Conservation (phyloP, 1,139 yeast species). For the Tardiomyces depauwii region DNA sequence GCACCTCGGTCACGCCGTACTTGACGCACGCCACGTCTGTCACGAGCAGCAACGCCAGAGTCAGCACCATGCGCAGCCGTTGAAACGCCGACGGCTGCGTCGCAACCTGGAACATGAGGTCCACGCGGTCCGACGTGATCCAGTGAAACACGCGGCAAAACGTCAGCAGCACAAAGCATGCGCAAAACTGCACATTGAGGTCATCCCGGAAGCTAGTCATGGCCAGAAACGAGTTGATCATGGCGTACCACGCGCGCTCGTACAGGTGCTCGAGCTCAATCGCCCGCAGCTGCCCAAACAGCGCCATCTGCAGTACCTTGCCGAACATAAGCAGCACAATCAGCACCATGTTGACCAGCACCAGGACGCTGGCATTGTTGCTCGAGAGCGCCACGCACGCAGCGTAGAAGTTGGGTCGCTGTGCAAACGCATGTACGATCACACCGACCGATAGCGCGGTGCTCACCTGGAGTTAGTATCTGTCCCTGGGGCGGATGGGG, state of each 20-base stretch:
- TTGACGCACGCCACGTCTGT: conserved; percentile 45
- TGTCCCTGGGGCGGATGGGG: too few species aligned
- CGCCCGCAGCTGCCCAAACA: conserved; percentile 69
- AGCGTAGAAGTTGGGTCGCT: conserved; percentile 34
- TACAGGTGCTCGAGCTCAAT: conserved; percentile 70
- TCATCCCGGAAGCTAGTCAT: conserved; percentile 50
- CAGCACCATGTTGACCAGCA: conserved; percentile 35
- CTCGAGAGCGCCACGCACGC: conserved; percentile 35
- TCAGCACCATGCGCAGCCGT: conserved; percentile 27
- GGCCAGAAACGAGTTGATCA: conserved; percentile 55
- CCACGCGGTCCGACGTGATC: conserved; percentile 38
- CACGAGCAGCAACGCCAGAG: conserved; percentile 33
- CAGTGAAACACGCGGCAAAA: conserved; percentile 65
- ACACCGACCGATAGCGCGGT: conserved; percentile 23
- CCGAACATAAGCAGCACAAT: conserved; percentile 32
- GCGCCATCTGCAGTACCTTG: conserved; percentile 33
- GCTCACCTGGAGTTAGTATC: conserved; percentile 10
- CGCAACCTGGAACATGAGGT: conserved; percentile 24
- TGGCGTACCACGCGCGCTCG: conserved; percentile 55
- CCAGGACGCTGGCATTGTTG: conserved; percentile 30
- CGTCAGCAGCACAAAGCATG: conserved; percentile 31
- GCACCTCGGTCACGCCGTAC: conserved; percentile 48
- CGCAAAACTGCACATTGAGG: conserved; percentile 37
- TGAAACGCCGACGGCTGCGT: conserved; percentile 15
- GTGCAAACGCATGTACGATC: conserved; percentile 23